Conservation (phyloP, 2,329 filamentous ascomycete species). For the Botrytis fabae region DNA sequence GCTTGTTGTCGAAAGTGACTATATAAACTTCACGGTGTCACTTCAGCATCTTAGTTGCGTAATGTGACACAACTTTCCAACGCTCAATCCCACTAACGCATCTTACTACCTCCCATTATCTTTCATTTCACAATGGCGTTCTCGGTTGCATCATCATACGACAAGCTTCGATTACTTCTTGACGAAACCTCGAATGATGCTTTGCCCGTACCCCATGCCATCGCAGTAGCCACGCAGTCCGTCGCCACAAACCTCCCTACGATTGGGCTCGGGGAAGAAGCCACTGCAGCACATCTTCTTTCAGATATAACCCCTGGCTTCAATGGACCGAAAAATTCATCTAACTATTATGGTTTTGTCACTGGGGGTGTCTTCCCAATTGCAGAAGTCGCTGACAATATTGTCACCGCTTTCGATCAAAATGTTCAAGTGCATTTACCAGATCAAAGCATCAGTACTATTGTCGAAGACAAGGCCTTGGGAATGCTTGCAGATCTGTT, state of each 20-base stretch:
- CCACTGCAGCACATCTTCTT: slow-evolving; percentile 46
- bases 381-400: slow-evolving; percentile 77
- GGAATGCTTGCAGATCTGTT: slow-evolving; percentile 69
- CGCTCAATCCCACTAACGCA: not conserved
- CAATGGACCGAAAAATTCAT: slow-evolving; percentile 39
- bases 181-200: slow-evolving; percentile 30
- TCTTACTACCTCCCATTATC: not conserved
- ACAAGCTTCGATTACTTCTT: slow-evolving; percentile 30
- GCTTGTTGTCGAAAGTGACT: not conserved
- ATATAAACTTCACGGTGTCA: not conserved
- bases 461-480: slow-evolving; percentile 73
- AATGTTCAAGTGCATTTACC: slow-evolving; percentile 83
- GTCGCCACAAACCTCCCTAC: slow-evolving; percentile 44
- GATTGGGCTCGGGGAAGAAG: slow-evolving; percentile 46
- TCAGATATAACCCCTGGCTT: slow-evolving; percentile 47
- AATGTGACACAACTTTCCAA: not conserved
- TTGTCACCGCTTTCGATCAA: slow-evolving; percentile 80
- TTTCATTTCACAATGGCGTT: slow-evolving; percentile 24
- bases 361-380: slow-evolving; percentile 79
- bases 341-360: slow-evolving; percentile 80
- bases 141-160: slow-evolving; percentile 35
- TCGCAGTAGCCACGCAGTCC: slow-evolving; percentile 17
- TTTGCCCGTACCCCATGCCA: slow-evolving; percentile 34
- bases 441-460: slow-evolving; percentile 70
- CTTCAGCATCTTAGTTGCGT: not conserved